Evolutionary conservation across 495 filamentous ascomycete species (phyloP), one percentile per base, ranked within the genome.

Genomic region (Penicillium samsonianum): DNA sequence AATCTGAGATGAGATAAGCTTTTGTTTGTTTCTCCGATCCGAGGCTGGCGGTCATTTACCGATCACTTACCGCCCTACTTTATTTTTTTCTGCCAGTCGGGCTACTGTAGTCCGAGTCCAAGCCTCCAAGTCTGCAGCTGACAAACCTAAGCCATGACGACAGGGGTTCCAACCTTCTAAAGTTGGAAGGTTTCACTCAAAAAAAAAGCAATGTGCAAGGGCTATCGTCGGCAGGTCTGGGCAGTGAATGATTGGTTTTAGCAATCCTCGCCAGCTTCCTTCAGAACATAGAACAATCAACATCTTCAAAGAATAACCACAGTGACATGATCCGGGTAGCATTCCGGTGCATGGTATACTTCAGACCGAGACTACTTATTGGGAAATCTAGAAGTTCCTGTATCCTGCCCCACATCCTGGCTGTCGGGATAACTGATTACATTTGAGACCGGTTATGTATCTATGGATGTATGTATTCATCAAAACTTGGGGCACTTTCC

Each of bases 321-420:
- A n/a, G 35, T 37, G 35, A 52, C 16, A 41, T 52, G 22, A 9
- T 28, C 16, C 53, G 52, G 55, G 55, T 62, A 43, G 28, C 33
- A 55, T 47, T 60, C 63, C 61, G 60, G 57, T n/a, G 6, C 16
- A 37, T 33, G 16, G n/a, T 33, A 43, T 57, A 53, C 40, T 59
- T 58, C 65, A 73, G 65, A 74, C 71, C 71, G 69, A 61, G 50
- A 52, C 54, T 26, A 70, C 67, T 59, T 47, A 70, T 74, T 69
- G 60, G 71, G 71, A 74, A 73, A 69, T 54, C 58, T 49, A 67
- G 57, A 61, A 35, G 53, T 52, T 33, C 35, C 11, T 55, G 50
- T 53, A 44, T 46, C 26, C n/a, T 19, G 62, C 68, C 68, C 70
- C 70, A 73, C 64, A 59, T 47, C 17, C 25, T 48, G 28, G 28